phyloP scores from a whole-genome alignment of 352 stramenopile species.

The Globisporangium okanoganense region DNA sequence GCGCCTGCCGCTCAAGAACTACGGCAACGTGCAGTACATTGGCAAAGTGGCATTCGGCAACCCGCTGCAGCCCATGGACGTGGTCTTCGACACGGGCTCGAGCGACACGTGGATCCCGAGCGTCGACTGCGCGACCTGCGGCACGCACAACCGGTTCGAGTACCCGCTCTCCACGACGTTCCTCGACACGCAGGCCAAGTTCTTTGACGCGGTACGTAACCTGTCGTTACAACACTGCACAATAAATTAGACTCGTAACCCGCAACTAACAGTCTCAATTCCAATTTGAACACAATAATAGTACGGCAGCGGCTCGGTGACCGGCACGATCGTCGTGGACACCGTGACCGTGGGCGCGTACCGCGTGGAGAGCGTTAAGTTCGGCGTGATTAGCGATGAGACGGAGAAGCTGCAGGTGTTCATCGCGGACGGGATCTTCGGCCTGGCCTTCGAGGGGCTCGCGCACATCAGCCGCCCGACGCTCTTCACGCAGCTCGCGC shows the following conservation, averaged over 20 bases:
- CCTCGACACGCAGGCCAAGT: constrained; percentile 67
- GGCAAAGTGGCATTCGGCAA: constrained; percentile 69
- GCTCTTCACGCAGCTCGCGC: constrained; percentile 64
- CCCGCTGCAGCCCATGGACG: constrained; percentile 52
- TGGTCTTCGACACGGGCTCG: constrained; percentile 81
- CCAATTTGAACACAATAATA: constrained; percentile 6
- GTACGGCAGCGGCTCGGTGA: constrained; percentile 80
- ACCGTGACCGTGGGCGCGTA: constrained; percentile 67
- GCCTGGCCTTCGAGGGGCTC: constrained; percentile 81
- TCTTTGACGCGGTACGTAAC: constrained; percentile 49
- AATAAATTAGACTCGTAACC: neutral
- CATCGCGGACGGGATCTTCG: constrained; percentile 86
- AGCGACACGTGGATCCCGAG: constrained; percentile 81
- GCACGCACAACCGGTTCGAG: constrained; percentile 56
- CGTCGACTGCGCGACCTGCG: constrained; percentile 41
- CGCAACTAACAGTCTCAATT: neutral
- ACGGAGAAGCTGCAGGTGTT: constrained; percentile 75
- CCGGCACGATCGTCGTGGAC: constrained; percentile 75
- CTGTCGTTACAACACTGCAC: neutral
- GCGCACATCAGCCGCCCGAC: constrained; percentile 85
- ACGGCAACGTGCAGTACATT: constrained; percentile 84
- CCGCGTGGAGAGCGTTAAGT: constrained; percentile 65
- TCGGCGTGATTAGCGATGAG: constrained; percentile 69
- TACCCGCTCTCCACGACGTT: constrained; percentile 55
- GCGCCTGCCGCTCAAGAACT: constrained; percentile 66